Percentiles rank a stretch among this genome's conserved stretches.
These are phyloP conservation scores for Alternaria gaisen DNA, from an alignment of 2,329 filamentous ascomycete species.

Conservation along the genomic window DNA sequence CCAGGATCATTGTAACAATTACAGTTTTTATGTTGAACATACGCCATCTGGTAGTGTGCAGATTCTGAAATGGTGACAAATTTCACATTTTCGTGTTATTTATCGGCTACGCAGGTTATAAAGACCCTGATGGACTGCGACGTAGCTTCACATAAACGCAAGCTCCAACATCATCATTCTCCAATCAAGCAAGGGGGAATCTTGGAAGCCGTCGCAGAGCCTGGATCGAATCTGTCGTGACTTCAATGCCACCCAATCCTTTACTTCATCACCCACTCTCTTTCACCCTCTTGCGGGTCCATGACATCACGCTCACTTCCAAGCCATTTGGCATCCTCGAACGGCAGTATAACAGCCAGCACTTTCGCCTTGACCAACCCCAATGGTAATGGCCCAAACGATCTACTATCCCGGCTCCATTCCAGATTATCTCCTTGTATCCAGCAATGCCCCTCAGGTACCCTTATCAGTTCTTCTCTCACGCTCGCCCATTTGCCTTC, in stretches of 20 bases:
- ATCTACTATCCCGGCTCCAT: constrained; percentile 84
- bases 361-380: constrained; percentile 86
- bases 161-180: neutral
- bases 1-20: neutral
- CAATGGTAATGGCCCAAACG: constrained; percentile 86
- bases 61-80: neutral
- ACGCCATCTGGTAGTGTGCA: neutral
- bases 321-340: constrained; percentile 37
- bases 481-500: constrained; percentile 41
- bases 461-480: constrained; percentile 69
- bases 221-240: neutral
- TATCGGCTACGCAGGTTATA: neutral
- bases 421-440: constrained; percentile 86
- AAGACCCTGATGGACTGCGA: neutral
- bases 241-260: neutral
- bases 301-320: constrained; percentile 25
- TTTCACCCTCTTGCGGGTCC: constrained; percentile 20
- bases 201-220: neutral
- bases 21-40: neutral
- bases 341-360: constrained; percentile 55
- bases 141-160: neutral
- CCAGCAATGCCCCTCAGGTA: constrained; percentile 93
- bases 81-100: neutral
- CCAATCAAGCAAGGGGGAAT: neutral
- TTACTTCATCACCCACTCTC: constrained; percentile 20